Evolutionary conservation across 1,284 basidiomycete genomes (phyloP), one percentile per base, ranked within the genome.

Genomic region (Austropuccinia psidii): DNA sequence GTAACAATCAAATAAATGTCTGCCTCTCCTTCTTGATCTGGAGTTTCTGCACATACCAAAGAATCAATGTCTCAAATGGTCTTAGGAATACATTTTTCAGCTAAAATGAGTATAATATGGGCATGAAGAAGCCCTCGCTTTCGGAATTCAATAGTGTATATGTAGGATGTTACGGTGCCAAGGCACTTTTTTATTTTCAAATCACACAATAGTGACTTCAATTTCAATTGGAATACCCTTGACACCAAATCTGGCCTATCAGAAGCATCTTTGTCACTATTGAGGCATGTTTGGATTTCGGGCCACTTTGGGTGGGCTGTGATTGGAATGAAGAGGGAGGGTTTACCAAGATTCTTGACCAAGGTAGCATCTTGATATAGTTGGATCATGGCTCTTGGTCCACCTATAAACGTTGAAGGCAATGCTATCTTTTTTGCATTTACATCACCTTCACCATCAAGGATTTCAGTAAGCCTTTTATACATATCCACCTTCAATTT

Each of bases 291-390:
- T 5, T 35, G 54, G 33, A 83, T 83, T 76, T 82, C 81, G 6
- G 78, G 79, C 82, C 83, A 83, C 0, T 80, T 76, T 0, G 81
- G 77, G 74, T 83, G 83, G 77, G 80, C 82, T 0, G 80, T 82
- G 77, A 82, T 78, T 0, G 81, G 83, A 64, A 82, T 76, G 75
- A 83, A 83, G 57, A 82, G 81, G 6, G 79, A 81, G 0, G 81
- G 82, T 11, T 69, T 74, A 1, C 81, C 81, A 45, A 65, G 75
- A 0, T 74, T 62, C 2, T 76, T 75, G 0, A 81, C 82, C 74
- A 83, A 77, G 0, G 80, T 76, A 0, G 80, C 79, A 75, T 83
- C 82, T 0, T 81, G 77, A 43, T 80, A 79, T 50, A 82, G 80
- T 35, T n/a, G n/a, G n/a, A n/a, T n/a, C n/a, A n/a, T n/a, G n/a